Base-by-base conservation (phyloP, 2,329 filamentous ascomycete genomes). In the Fusarium tjaetaba region DNA sequence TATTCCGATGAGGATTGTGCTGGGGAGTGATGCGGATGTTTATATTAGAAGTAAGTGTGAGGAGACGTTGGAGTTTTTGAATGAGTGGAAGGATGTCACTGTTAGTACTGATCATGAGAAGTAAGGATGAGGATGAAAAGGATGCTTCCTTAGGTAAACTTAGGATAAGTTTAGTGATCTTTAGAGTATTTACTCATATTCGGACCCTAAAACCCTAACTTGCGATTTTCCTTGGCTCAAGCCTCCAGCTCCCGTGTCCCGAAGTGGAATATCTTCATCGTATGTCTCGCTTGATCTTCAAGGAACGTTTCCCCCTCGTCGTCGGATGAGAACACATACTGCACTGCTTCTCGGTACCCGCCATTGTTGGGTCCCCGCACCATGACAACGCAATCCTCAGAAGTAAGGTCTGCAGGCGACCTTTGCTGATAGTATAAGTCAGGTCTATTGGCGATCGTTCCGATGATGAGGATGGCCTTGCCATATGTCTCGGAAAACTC, bases 11-110 rank as follows among this genome's bases (percentile, higher is more conserved):
- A 81, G 89, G 34, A 73, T 92, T 55, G 80, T 85, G n/a, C 78
- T 92, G 45, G 90, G 90, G 0, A 83, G 80, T 13, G 89, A 91
- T 77, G 80, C 81, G 11, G 75, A 86, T n/a, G 70, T 77, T 9
- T 77, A 71, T 7, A 82, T 89, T 16, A 82, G 81, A 59, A 75
- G 70, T 2, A 87, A 87, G 81, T 85, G 85, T 62, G 78, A 80
- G 51, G 75, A 79, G 15, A 87, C 85, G 0, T 55, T 86, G 56
- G 76, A 78, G 68, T 68, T 86, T 22, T 65, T 90, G 68, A 80
- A 86, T 43, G 85, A 88, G 65, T 90, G 88, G 88, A 84, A 85
- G 73, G 73, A 78, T 16, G 72, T 79, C 5, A 59, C 73, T 26
- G 26, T 69, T 4, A 79, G 76, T 32, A 82, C 80, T 0, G 77